These are phyloP conservation scores for Dictyostelium intermedium DNA, from an alignment of 78 protist genomes.

Conservation along the genomic window DNA sequence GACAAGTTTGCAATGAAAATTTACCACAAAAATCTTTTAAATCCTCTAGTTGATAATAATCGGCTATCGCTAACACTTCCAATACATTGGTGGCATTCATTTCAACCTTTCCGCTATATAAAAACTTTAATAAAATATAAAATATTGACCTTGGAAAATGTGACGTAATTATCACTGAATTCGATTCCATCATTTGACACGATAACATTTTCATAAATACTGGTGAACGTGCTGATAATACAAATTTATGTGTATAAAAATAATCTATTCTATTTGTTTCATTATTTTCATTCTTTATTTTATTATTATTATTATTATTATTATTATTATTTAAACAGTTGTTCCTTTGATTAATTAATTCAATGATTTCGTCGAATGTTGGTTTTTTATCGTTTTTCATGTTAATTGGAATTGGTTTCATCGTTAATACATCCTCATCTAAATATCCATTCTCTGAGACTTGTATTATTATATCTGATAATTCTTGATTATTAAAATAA, in stretches of 20 bases:
- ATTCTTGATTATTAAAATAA: constrained; percentile 72
- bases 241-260: constrained; percentile 70
- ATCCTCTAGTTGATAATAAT: constrained; percentile 51
- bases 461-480: constrained; percentile 56
- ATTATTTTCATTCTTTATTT: neutral
- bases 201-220: constrained; percentile 67
- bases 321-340: neutral
- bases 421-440: neutral
- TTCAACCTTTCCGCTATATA: constrained; percentile 44
- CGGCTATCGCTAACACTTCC: constrained; percentile 51
- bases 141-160: constrained; percentile 52
- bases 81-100: neutral
- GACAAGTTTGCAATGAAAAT: constrained; percentile 41
- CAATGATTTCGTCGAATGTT: neutral
- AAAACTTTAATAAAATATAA: constrained; percentile 5
- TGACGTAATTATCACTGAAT: neutral
- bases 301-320: neutral
- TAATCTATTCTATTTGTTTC: constrained; percentile 4
- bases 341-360: neutral
- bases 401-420: neutral
- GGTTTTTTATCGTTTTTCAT: neutral
- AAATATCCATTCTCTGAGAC: constrained; percentile 29
- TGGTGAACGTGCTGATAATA: constrained; percentile 65
- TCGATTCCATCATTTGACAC: constrained; percentile 30
- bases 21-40: constrained; percentile 50